Base-by-base conservation (phyloP, 371 early-diverging fungal genomes). In the Mortierella polycephala region DNA sequence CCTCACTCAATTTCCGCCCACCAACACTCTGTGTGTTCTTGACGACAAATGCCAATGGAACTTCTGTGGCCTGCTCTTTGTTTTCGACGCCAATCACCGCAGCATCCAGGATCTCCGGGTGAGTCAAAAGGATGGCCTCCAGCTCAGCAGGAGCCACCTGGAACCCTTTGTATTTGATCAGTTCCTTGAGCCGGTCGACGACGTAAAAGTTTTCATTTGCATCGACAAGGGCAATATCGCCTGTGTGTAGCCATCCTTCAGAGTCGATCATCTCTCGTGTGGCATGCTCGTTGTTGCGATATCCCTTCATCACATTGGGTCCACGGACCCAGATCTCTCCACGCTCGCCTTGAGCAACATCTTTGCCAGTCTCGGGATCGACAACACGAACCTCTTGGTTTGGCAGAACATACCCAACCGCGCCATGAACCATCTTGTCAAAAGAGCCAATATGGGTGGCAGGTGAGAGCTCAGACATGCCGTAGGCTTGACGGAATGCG, bases 251-350 rank as follows among this genome's bases (percentile, higher is more conserved):
- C 83, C 89, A 96, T 0, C 92, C 92, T 45, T 89, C 87, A 0
- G 57, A 14, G 53, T 90, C 90, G 61, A 96, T 88, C 2, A 89
- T 86, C 16, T 83, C 88, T 10, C 75, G 80, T 0, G 93, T 93
- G 0, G 92, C 94, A 50, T 88, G 68, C 9, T 83, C 81, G 50
- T 89, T 89, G 54, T 90, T 87, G 42, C 86, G 77, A 53, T 92
- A 90, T 0, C 90, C 91, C 67, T 84, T 67, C 86, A 88, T 85
- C 41, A 85, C 83, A 63, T 90, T 92, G 2, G 94, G 91, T 0
- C 96, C 94, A 11, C 89, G 87, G 56, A 96, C 67, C 62, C 93
- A 89, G 30, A 96, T 74, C 76, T 94, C 95, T 5, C 94, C 94
- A 0, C 66, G 54, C 54, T 87, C 75, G 47, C 85, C 85, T 7